Evolutionary conservation across 192 early-diverging fungal species (phyloP), one percentile per base, ranked within the genome.

Genomic region (Coemansia sp.): DNA sequence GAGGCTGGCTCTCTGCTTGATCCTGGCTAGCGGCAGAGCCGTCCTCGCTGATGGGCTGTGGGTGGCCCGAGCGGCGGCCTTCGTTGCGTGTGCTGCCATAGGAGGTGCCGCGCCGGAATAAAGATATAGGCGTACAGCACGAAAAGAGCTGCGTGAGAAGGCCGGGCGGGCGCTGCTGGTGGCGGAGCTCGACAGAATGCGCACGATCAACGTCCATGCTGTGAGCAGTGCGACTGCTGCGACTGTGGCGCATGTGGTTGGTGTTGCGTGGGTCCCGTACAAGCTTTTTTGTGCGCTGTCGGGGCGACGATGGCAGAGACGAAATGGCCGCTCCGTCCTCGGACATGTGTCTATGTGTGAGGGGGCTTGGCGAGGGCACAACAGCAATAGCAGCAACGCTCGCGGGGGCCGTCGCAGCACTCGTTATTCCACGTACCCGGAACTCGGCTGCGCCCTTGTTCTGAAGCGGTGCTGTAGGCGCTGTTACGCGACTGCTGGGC

Each of bases 171-270:
- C 62, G 67, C 33, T 62, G 68, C 45, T 65, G 70, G 53, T 65
- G 61, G 39, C 41, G 38, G 34, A 66, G 45, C 26, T 68, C 72
- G 12, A 31, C n/a, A 23, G 65, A 56, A 6, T 65, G 73, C 21
- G 70, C 66, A 39, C 70, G 79, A 67, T 70, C 62, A 68, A 76
- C 70, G 48, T 82, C 79, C 79, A 82, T 76, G 70, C 79, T 82
- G 38, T 82, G 79, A 3, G 72, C 64, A 12, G 64, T 67, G 18
- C 66, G 68, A 38, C 72, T 73, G 42, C 62, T 60, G 37, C 62
- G 64, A 28, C 34, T 71, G 62, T 65, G 72, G 35, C 67, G 77
- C 59, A 59, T 73, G 59, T 80, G 77, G 62, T 66, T 68, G 28
- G 70, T 75, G 59, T 82, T 82, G 70, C 64, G 70, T 9, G 79